Evolutionary conservation across 2,329 filamentous ascomycete genomes (phyloP).

Genomic region (Neopestalotiopsis rosae): DNA sequence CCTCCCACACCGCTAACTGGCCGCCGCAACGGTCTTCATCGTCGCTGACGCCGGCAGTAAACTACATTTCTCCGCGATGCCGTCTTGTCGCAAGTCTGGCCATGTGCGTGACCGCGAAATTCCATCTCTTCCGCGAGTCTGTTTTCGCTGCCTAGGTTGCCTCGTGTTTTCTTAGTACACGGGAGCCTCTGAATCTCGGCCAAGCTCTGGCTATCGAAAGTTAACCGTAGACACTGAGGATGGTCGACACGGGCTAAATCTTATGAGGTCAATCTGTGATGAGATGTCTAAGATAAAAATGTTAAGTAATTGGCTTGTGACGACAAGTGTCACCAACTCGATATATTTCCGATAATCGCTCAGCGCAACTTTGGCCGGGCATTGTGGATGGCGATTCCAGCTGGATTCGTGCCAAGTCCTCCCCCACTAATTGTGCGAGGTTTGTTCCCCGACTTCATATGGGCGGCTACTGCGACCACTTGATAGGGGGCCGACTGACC

Average conservation of each 20-base stretch:
- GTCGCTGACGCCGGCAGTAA: neutral
- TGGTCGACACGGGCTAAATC: neutral
- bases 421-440: too few relatives aligned
- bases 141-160: too few relatives aligned
- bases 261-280: neutral
- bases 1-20: neutral
- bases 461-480: neutral
- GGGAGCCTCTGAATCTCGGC: neutral
- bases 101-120: too few relatives aligned
- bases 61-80: neutral
- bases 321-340: neutral
- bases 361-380: neutral
- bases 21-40: neutral
- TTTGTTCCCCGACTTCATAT: neutral
- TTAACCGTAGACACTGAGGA: neutral
- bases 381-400: neutral
- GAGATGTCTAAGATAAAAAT: conserved; percentile 1
- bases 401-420: neutral
- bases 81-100: too few relatives aligned
- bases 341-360: neutral
- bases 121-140: too few relatives aligned
- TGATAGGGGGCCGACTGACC: neutral
- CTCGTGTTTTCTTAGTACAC: too few relatives aligned
- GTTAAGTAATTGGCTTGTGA: neutral
- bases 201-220: conserved; percentile 1